A percentile compares a stretch with the other conserved stretches of the same genome.
Evolutionary conservation across 495 filamentous ascomycete species (phyloP).

Genomic region (Hapsidospora chrysogenum): DNA sequence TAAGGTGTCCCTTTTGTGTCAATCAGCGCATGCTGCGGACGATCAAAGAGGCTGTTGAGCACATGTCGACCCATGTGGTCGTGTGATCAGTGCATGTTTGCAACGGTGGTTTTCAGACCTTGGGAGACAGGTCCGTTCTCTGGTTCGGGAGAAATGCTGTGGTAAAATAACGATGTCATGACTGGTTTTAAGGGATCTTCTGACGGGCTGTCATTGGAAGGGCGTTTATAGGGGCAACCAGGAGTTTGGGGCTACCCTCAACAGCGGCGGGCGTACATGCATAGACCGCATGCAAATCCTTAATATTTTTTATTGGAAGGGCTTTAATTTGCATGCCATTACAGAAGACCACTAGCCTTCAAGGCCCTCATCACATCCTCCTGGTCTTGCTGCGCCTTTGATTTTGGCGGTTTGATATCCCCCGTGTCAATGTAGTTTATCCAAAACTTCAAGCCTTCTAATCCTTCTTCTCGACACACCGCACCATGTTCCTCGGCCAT

Average conservation of each 20-base stretch:
- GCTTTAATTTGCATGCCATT: no score
- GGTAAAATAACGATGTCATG: no score
- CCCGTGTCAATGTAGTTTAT: conserved; percentile 42
- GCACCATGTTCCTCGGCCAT: conserved; percentile 87
- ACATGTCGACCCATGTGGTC: conserved; percentile 40
- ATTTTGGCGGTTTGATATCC: conserved; percentile 8
- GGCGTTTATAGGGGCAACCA: no score
- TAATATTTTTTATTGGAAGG: no score
- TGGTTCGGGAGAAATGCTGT: no score
- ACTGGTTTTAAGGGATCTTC: no score
- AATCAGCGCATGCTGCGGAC: conserved; percentile 38
- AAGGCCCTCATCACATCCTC: conserved; percentile 1
- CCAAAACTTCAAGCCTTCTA: conserved; percentile 75
- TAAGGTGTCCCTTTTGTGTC: conserved; percentile 38
- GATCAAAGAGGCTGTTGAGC: conserved; percentile 41
- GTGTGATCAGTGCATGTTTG: conserved; percentile 13
- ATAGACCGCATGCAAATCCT: no score
- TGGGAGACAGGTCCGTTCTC: no score
- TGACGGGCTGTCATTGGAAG: no score
- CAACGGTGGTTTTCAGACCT: no score
- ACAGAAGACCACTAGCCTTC: background rate
- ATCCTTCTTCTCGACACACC: conserved; percentile 66
- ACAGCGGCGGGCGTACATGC: no score
- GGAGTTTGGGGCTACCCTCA: no score
- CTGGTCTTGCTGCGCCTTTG: background rate